Conservation (phyloP, 768 basidiomycete genomes). For the Mycena polygramma region DNA sequence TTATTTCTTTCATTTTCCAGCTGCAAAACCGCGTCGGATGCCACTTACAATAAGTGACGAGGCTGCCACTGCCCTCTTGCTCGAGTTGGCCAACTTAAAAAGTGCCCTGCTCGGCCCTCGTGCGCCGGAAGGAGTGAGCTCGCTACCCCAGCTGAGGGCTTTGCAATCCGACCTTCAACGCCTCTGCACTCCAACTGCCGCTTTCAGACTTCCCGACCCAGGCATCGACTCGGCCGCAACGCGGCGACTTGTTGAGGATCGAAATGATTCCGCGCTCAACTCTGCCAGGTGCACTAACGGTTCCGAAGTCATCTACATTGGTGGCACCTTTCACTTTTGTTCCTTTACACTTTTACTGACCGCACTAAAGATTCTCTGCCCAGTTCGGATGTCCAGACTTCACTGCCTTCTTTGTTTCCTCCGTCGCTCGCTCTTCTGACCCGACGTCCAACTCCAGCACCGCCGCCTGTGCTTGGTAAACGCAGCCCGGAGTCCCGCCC, state of each 20-base stretch:
- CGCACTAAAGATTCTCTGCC: not conserved
- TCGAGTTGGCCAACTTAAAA: not conserved
- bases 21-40: not conserved
- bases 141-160: not conserved
- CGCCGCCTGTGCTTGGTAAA: not conserved
- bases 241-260: too few relatives aligned
- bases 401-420: not conserved
- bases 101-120: not conserved
- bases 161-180: too few relatives aligned
- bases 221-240: too few relatives aligned
- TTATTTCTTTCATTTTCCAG: not conserved
- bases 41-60: not conserved
- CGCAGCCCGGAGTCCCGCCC: not conserved
- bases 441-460: not conserved
- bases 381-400: not conserved
- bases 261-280: too few relatives aligned
- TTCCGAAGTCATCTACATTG: too few relatives aligned
- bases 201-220: too few relatives aligned
- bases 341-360: too few relatives aligned
- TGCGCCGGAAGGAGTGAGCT: not conserved
- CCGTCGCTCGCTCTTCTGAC: not conserved
- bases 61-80: not conserved
- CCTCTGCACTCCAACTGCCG: too few relatives aligned
- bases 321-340: too few relatives aligned
- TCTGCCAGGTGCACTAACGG: too few relatives aligned